Evolutionary conservation across 2,329 filamentous ascomycete species (phyloP), one percentile per base, ranked within the genome.

Genomic region (Pezicula carpinea): DNA sequence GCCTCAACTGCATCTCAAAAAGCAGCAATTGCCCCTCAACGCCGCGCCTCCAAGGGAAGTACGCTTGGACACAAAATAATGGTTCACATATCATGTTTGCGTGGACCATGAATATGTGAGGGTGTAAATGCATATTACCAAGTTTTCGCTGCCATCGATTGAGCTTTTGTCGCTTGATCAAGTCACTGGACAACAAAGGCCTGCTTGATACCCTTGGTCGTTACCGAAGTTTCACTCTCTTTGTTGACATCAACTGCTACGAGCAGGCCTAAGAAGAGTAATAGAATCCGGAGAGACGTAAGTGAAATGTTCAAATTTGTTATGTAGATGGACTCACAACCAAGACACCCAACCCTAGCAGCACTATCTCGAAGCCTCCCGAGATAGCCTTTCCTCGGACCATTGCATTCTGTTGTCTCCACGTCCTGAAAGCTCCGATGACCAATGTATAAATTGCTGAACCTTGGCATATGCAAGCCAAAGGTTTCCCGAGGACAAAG

Each of bases 371-470:
- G 73, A 77, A 82, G 0, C 80, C 80, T 5, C 80, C 79, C 2
- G 72, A 70, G 58, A 75, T 64, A 0, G 79, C 69, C 57, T 75
- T 82, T 1, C 80, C 81, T 48, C 73, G 61, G 3, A 77, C 64
- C 50, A 85, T 74, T 1, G 76, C 77, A 58, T 70, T 70, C 61
- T 85, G 82, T 53, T 81, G 74, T 48, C 74, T 72, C 74, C 76
- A 85, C 55, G 80, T 83, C 21, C 82, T 70, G 52, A 72, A 69
- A 1, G 73, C 71, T 1, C 81, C 82, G n/a, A 84, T 54, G 0
- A 75, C 23, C 1, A 75, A 62, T 17, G 53, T 57, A 41, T 61
- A 62, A 1, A 74, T 66, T 4, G 72, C 69, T 26, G 66, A 65
- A 2, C 52, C 55, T 42, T 70, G 70, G 45, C 71, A 72, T 5